Percentiles rank a stretch among this genome's conserved stretches.
These are phyloP conservation scores for Agrocybe praecox DNA, from an alignment of 768 basidiomycete species.

Conservation along the genomic window DNA sequence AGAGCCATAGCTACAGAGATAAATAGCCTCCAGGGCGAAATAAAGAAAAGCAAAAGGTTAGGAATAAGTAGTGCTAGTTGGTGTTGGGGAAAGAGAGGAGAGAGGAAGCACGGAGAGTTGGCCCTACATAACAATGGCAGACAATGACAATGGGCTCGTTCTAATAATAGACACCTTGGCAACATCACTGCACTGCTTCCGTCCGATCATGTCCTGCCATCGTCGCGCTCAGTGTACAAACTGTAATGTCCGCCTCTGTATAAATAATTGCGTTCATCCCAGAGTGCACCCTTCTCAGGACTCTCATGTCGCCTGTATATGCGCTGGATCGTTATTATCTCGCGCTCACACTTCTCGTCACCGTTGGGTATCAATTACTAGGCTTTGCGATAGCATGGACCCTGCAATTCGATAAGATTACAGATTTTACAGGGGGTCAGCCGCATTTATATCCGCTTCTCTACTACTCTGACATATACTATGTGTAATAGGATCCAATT, in stretches of 20 bases:
- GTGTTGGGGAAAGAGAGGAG: background rate
- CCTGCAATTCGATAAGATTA: slow-evolving; percentile 74
- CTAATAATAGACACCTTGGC: slow-evolving; percentile 2
- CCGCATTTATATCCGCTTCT: slow-evolving; percentile 6
- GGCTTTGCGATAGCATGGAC: slow-evolving; percentile 73
- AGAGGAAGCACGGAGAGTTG: background rate
- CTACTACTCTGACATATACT: background rate
- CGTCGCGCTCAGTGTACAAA: background rate
- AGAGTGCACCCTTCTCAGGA: background rate
- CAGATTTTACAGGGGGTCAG: slow-evolving; percentile 65
- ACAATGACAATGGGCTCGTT: slow-evolving; percentile 2
- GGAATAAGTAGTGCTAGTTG: too few species aligned
- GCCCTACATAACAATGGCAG: background rate
- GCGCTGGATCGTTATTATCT: slow-evolving; percentile 55
- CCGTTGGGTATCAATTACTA: slow-evolving; percentile 56
- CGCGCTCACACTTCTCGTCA: slow-evolving; percentile 50
- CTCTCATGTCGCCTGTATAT: slow-evolving; percentile 38
- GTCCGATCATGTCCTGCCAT: slow-evolving; percentile 11
- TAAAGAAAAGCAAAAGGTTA: background rate
- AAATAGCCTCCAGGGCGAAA: slow-evolving; percentile 13
- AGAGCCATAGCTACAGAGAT: slow-evolving; percentile 26
- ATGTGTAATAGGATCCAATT: slow-evolving; percentile 53
- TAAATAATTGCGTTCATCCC: slow-evolving; percentile 1
- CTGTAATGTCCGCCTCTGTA: background rate
- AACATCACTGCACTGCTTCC: background rate